phyloP scores from a whole-genome alignment of 768 basidiomycete species.

The Mycena indigotica region DNA sequence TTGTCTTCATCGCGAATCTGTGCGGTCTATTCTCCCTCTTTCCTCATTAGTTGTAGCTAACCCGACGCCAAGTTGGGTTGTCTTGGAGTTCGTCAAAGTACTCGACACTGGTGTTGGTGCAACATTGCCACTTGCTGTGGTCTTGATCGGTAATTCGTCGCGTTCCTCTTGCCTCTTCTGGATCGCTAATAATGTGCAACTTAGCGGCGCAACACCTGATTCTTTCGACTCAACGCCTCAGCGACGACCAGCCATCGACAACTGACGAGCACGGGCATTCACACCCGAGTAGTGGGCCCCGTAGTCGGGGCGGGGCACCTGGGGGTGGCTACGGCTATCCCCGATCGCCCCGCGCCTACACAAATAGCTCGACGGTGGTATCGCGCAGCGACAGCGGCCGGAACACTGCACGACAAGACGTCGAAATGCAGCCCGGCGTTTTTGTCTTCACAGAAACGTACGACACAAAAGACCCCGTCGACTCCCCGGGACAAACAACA shows the following conservation, averaged over 20 bases:
- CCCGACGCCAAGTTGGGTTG: slow-evolving; percentile 9
- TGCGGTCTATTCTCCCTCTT: neutral
- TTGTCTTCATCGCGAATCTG: slow-evolving; percentile 17
- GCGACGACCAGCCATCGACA: slow-evolving; percentile 6
- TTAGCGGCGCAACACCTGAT: slow-evolving; percentile 20
- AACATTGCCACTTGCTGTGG: slow-evolving; percentile 12
- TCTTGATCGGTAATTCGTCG: slow-evolving; percentile 11
- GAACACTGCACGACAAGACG: slow-evolving; percentile 1
- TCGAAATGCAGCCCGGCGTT: slow-evolving; percentile 11
- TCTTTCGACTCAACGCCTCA: slow-evolving; percentile 12
- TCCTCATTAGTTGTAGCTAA: neutral
- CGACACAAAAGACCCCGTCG: neutral
- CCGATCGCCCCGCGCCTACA: neutral
- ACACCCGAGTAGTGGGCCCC: neutral
- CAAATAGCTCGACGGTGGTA: neutral
- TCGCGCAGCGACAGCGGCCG: neutral
- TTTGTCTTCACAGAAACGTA: slow-evolving; percentile 19
- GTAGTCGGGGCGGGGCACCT: neutral
- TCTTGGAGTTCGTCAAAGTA: slow-evolving; percentile 16
- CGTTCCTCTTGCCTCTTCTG: neutral
- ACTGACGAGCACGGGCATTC: slow-evolving; percentile 14
- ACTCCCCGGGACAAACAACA: neutral
- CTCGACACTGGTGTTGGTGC: slow-evolving; percentile 13
- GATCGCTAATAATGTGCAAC: neutral
- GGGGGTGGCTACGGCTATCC: neutral